phyloP scores from a whole-genome alignment of 2,329 filamentous ascomycete genomes.

The Amylocarpus encephaloides region DNA sequence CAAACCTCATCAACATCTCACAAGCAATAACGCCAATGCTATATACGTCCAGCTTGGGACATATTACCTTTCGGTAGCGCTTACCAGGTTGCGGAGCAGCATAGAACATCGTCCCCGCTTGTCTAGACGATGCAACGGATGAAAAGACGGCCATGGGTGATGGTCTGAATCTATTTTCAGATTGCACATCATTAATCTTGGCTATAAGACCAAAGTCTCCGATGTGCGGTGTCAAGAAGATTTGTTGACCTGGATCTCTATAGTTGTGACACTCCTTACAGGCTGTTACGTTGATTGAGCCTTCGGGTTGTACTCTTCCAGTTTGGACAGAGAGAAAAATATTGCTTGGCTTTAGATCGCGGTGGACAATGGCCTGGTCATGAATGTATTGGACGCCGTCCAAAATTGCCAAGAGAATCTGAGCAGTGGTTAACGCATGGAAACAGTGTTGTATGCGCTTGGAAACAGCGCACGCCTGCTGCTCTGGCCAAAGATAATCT shows the following conservation, averaged over 20 bases:
- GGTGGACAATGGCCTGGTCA: slow-evolving; percentile 52
- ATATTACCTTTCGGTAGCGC: not conserved
- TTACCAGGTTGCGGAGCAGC: slow-evolving; percentile 33
- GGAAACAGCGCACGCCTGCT: slow-evolving; percentile 8
- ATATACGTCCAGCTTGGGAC: slow-evolving; percentile 40
- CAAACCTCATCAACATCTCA: slow-evolving; percentile 52
- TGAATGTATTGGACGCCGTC: slow-evolving; percentile 62
- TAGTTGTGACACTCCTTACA: slow-evolving; percentile 35
- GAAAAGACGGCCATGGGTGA: slow-evolving; percentile 12
- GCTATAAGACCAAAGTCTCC: slow-evolving; percentile 63
- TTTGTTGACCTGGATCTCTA: slow-evolving; percentile 17
- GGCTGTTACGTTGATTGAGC: slow-evolving; percentile 39
- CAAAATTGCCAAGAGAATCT: slow-evolving; percentile 52
- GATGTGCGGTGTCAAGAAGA: slow-evolving; percentile 52
- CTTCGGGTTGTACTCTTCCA: slow-evolving; percentile 32
- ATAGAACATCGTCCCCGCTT: slow-evolving; percentile 58
- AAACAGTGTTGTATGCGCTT: slow-evolving; percentile 49
- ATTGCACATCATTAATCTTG: slow-evolving; percentile 28
- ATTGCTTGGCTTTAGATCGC: slow-evolving; percentile 63
- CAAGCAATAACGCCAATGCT: slow-evolving; percentile 56
- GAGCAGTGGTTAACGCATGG: slow-evolving; percentile 50
- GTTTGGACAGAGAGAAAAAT: slow-evolving; percentile 52
- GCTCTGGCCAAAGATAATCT: slow-evolving; percentile 45
- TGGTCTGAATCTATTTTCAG: slow-evolving; percentile 1
- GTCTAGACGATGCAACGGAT: slow-evolving; percentile 26